Conservation (phyloP, 768 basidiomycete genomes). For the Tubosaeta brunneosetosa region DNA sequence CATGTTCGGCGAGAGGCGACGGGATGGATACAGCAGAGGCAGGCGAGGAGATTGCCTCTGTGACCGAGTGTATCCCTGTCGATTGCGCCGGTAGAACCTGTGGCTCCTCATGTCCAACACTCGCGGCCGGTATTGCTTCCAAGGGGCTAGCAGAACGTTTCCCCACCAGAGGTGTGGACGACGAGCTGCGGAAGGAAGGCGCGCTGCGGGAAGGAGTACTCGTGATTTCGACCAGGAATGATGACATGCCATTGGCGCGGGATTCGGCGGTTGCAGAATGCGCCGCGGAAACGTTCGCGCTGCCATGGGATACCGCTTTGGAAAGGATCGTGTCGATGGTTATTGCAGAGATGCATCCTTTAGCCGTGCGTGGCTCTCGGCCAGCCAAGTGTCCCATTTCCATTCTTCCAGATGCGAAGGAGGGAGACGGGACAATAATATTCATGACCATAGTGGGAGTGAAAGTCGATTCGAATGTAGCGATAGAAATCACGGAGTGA, state of each 20-base stretch:
- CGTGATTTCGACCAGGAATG: background rate
- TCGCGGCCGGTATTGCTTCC: background rate
- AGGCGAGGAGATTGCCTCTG: slow-evolving; percentile 20
- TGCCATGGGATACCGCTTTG: background rate
- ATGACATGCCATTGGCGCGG: background rate
- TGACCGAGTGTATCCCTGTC: slow-evolving; percentile 8
- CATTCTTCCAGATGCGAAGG: slow-evolving; percentile 90
- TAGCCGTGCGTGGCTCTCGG: slow-evolving; percentile 52
- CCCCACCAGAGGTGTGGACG: background rate
- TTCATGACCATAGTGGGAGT: slow-evolving; percentile 89
- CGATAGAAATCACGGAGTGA: slow-evolving; percentile 84
- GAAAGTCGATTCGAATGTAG: slow-evolving; percentile 90
- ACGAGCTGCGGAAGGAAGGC: background rate
- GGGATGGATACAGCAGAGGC: slow-evolving; percentile 1
- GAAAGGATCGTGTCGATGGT: slow-evolving; percentile 8
- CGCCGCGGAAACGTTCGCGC: slow-evolving; percentile 3
- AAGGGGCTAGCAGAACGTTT: background rate
- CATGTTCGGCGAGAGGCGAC: background rate
- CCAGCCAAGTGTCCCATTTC: slow-evolving; percentile 87
- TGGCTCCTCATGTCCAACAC: background rate
- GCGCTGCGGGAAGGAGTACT: background rate
- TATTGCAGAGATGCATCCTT: slow-evolving; percentile 26
- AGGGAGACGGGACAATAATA: slow-evolving; percentile 95
- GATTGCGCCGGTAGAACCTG: background rate
- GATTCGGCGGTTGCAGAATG: background rate